Evolutionary conservation across 805 yeast species (phyloP).

Genomic region (Wickerhamomyces silvicola): DNA sequence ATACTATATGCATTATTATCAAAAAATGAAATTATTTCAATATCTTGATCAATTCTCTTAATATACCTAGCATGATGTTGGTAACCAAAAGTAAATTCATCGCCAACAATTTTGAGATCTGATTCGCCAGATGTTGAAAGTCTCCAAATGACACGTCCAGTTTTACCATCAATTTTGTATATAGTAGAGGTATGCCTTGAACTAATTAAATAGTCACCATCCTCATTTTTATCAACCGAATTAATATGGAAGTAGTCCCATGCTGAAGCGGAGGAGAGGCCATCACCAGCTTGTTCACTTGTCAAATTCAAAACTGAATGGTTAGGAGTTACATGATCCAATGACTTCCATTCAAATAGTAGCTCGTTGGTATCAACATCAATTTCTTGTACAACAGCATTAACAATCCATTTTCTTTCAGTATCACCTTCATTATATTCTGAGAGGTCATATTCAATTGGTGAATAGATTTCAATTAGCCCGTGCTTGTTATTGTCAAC

Average conservation of each 20-base stretch:
- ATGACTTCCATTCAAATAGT: conserved; percentile 23
- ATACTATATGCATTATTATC: conserved; percentile 34
- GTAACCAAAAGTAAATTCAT: conserved; percentile 23
- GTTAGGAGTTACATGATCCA: conserved; percentile 28
- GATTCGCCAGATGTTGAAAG: conserved; percentile 23
- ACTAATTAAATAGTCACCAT: conserved; percentile 29
- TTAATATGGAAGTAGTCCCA: conserved; percentile 37
- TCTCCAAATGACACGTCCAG: conserved; percentile 31
- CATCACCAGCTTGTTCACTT: conserved; percentile 30
- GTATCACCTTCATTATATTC: conserved; percentile 20
- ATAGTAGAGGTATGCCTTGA: conserved; percentile 30
- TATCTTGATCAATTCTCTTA: conserved; percentile 4
- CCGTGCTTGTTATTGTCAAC: conserved; percentile 25
- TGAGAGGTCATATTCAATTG: conserved; percentile 26
- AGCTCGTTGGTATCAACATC: conserved; percentile 31
- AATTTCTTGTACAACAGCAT: conserved; percentile 30
- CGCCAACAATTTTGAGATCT: conserved; percentile 13
- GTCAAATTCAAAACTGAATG: conserved; percentile 27
- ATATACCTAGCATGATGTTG: conserved; percentile 32
- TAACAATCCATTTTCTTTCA: conserved; percentile 29
- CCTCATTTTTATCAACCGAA: conserved; percentile 30
- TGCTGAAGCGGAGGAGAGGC: conserved; percentile 22
- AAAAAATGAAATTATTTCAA: conserved; percentile 28
- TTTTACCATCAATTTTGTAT: conserved; percentile 29
- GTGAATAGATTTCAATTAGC: conserved; percentile 28